Base-by-base conservation (phyloP, 768 basidiomycete genomes). In the Rhizopogon sp. region DNA sequence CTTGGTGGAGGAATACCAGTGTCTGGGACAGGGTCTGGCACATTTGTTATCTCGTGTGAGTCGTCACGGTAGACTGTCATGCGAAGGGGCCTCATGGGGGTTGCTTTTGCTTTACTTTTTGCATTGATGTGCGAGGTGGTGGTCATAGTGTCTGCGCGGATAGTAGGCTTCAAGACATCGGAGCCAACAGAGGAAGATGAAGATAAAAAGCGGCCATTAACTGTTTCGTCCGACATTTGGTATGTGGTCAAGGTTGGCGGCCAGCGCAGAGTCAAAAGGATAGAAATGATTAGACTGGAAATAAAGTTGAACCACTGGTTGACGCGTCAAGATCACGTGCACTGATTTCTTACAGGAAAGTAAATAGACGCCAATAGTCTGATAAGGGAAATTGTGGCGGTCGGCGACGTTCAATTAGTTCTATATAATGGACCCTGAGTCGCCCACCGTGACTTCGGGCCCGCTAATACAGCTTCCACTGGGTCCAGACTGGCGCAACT, bases 1-100 rank as follows among this genome's bases (percentile, higher is more conserved):
- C 61, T 64, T 43, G 56, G 71, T 50, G 56, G 69, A 59, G 52
- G 69, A 57, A 57, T 60, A 56, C 59, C 71, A 54, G 67, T 72
- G 60, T 59, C 70, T 64, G 59, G 68, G 56, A 62, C 57, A 14
- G 67, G 67, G 51, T 58, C 63, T n/a, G 69, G 65, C 39, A 61
- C 66, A 20, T 71, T 54, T 45, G 57, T 60, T 37, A 69, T 56
- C 39, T 70, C 69, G 35, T 68, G 66, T 35, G 28, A 60, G 20
- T 62, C 61, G 33, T 25, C 25, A 25, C 25, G 25, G 25, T 67
- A 71, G 51, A 67, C 63, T 14, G 56, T 42, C 14, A 28, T 3
- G 17, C 55, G 20, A 28, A 39, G 29, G 20, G 47, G 35, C 8
- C 14, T 49, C 17, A 49, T 8, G 13, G 28, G 9, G 10, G 51